Conservation (phyloP, 2,329 filamentous ascomycete genomes). For the Daldinia sp. region DNA sequence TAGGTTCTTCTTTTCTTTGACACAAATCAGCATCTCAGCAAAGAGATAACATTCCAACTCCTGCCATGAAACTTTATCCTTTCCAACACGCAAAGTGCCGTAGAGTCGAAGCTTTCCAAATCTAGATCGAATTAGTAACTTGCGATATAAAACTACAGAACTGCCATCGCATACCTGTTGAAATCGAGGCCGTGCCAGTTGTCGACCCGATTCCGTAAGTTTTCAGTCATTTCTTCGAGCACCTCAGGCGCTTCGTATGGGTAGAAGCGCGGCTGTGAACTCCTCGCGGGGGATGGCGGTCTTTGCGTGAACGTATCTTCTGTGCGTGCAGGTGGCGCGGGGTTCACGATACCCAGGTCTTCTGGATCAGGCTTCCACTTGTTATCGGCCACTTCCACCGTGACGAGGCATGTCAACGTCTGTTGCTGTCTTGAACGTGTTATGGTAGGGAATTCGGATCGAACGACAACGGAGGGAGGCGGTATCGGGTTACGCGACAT, state of each 20-base stretch:
- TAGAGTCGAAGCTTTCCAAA: conserved; percentile 94
- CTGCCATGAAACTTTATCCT: conserved; percentile 97
- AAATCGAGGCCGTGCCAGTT: conserved; percentile 99
- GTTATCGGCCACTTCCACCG: conserved; percentile 90
- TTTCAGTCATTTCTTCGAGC: conserved; percentile 87
- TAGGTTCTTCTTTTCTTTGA: conserved; percentile 91
- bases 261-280: conserved; percentile 68
- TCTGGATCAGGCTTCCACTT: conserved; percentile 91
- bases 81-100: conserved; percentile 91
- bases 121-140: conserved; percentile 61
- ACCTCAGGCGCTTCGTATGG: conserved; percentile 82
- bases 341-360: conserved; percentile 72
- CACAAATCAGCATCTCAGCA: conserved; percentile 98
- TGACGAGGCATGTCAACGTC: conserved; percentile 91
- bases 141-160: background rate
- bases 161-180: conserved; percentile 67
- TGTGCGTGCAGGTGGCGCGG: conserved; percentile 59
- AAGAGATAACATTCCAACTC: conserved; percentile 98
- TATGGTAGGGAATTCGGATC: conserved; percentile 96
- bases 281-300: conserved; percentile 70
- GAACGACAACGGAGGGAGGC: conserved; percentile 89
- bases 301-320: conserved; percentile 66
- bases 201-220: conserved; percentile 86
- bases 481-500: conserved; percentile 88
- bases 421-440: conserved; percentile 94